Conservation (phyloP, 78 protist species). For the Guillardia theta region DNA sequence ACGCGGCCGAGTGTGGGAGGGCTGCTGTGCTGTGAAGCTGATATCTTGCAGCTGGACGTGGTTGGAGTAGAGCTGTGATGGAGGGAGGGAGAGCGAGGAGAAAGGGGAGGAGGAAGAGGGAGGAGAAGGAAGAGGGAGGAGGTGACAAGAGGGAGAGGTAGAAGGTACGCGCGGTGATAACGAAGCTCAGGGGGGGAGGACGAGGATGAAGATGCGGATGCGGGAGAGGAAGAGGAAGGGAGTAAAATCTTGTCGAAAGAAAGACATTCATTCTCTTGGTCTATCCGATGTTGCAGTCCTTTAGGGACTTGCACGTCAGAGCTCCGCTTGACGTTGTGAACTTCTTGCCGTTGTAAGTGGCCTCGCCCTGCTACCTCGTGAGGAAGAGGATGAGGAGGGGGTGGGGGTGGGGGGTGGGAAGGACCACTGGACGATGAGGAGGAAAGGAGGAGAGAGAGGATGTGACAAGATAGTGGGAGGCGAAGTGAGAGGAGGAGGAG, state of each 20-base stretch:
- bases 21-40: constrained; percentile 53
- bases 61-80: neutral
- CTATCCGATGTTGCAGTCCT: neutral
- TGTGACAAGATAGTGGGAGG: neutral
- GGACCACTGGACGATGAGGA: neutral
- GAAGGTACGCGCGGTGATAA: too few species aligned
- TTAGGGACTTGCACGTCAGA: constrained; percentile 24
- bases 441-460: neutral
- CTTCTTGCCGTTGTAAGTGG: constrained; percentile 3
- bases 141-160: too few species aligned
- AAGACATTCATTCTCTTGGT: too few species aligned
- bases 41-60: constrained; percentile 64
- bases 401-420: too few species aligned
- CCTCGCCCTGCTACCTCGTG: neutral
- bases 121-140: too few species aligned
- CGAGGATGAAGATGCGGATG: too few species aligned
- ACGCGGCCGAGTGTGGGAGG: constrained; percentile 23
- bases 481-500: neutral
- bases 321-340: neutral
- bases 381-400: too few species aligned
- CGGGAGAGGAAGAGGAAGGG: too few species aligned
- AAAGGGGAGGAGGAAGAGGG: too few species aligned
- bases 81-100: too few species aligned
- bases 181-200: too few species aligned
- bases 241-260: too few species aligned